phyloP scores from a whole-genome alignment of 441 rosid species.

The Erodium trifolium region DNA sequence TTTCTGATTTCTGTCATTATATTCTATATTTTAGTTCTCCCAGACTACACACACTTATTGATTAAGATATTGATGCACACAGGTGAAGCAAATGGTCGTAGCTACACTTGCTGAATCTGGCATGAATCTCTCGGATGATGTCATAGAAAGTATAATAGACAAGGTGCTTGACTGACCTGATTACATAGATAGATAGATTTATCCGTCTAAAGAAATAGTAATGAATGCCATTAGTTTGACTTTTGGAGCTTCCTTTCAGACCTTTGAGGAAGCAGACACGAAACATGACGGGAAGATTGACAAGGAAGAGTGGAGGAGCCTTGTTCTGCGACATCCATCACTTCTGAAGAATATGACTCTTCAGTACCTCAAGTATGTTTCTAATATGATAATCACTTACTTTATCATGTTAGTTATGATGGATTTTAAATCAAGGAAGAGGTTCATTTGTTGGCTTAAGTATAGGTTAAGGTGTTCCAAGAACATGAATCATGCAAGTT shows the following conservation, averaged over 20 bases:
- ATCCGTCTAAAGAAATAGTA: neutral
- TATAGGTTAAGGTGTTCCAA: neutral
- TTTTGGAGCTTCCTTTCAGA: conserved; percentile 35
- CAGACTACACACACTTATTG: neutral
- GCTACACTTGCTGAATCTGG: conserved; percentile 95
- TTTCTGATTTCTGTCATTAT: neutral
- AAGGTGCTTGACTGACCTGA: conserved; percentile 38
- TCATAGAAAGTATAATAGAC: conserved; percentile 85
- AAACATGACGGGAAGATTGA: conserved; percentile 88
- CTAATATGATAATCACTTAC: neutral
- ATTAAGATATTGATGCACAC: neutral
- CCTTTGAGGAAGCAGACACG: conserved; percentile 93
- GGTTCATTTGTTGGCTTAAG: neutral
- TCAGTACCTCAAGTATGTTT: conserved; percentile 55
- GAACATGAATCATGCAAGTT: neutral
- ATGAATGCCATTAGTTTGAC: neutral
- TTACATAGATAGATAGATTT: neutral
- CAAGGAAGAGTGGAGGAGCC: conserved; percentile 96
- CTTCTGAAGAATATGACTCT: conserved; percentile 82
- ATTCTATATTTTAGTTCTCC: neutral
- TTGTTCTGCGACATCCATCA: conserved; percentile 73
- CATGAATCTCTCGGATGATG: conserved; percentile 84
- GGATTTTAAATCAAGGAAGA: neutral
- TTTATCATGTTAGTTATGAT: neutral
- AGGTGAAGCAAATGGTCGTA: conserved; percentile 96